These are phyloP conservation scores for Bruguiera gymnorhiza DNA, from an alignment of 345 rosid species.

Conservation along the genomic window DNA sequence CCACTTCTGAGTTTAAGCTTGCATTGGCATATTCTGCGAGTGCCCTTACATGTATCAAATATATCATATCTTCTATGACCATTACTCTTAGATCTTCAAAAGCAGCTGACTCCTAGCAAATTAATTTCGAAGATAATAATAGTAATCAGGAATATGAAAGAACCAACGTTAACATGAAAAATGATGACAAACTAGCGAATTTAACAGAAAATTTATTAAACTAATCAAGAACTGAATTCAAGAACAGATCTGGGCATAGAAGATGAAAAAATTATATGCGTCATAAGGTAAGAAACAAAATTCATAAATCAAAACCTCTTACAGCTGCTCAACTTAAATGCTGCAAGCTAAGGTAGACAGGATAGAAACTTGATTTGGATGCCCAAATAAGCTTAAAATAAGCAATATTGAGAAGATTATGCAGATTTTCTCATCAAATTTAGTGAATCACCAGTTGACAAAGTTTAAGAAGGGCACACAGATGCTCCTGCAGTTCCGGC, in stretches of 20 bases:
- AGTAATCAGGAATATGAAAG: conserved; percentile 4
- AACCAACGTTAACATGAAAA: not conserved
- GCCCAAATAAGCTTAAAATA: not conserved
- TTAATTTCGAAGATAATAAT: not conserved
- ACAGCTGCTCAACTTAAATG: not conserved
- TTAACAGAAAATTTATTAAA: not conserved
- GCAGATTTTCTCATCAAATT: conserved; percentile 4
- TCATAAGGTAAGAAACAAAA: not conserved
- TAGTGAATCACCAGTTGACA: conserved; percentile 53
- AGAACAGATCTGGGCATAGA: not conserved
- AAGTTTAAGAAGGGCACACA: conserved; percentile 57
- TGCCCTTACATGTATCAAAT: conserved; percentile 56
- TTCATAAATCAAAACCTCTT: not conserved
- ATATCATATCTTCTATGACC: conserved; percentile 89
- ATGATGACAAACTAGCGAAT: not conserved
- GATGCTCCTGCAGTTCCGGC: conserved; percentile 72
- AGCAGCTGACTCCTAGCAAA: conserved; percentile 45
- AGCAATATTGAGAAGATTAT: not conserved
- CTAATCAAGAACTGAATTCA: not conserved
- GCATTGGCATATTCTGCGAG: conserved; percentile 51
- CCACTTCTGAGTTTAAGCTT: conserved; percentile 54
- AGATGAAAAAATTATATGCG: not conserved
- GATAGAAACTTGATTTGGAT: not conserved
- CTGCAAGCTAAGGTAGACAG: not conserved
- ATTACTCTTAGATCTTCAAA: conserved; percentile 64